Evolutionary conservation across 108 stramenopile genomes (phyloP), one percentile per base, ranked within the genome.

Genomic region (Pseudonitzschia pungens): DNA sequence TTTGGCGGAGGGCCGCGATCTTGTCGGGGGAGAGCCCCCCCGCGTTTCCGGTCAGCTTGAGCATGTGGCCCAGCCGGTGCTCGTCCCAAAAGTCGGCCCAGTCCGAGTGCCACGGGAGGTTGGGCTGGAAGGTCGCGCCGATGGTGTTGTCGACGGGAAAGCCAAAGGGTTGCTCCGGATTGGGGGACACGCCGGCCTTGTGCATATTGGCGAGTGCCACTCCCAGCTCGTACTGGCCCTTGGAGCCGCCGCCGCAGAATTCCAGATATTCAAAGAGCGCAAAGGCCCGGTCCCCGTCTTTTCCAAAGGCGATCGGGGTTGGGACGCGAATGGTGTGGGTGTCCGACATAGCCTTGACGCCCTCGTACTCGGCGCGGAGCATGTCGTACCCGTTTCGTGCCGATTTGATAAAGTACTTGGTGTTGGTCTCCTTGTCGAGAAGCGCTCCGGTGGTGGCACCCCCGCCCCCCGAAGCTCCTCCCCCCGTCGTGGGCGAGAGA

Each of bases 61-160:
- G 75, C 91, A 94, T 94, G 75, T 89, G 89, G 6, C 77, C 78
- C 48, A 92, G 79, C 28, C 93, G 76, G 71, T 83, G 77, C 57
- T 86, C 81, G 42, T 84, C 83, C 87, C 87, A 94, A 79, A 94
- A 94, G 45, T 92, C 88, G 18, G 77, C 80, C 93, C 93, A 94
- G 57, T 84, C 77, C 20, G 84, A 77, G 67, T 74, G 79, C 89
- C 91, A 92, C 9, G 84, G 81, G 41, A 79, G 52, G 54, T 94
- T 94, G 4, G 87, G 87, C 64, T 92, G 91, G 29, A 75, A 83
- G 42, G 91, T 92, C 12, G 86, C 86, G 21, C 91, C 91, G 48
- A 88, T 88, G 22, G 91, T 92, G 72, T 92, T 92, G 73, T 92
- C 85, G 16, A 90, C 74, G 60, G 87, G 86, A 70, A 88, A 92